phyloP scores from a whole-genome alignment of 192 early-diverging fungal species.

The Podila verticillata region DNA sequence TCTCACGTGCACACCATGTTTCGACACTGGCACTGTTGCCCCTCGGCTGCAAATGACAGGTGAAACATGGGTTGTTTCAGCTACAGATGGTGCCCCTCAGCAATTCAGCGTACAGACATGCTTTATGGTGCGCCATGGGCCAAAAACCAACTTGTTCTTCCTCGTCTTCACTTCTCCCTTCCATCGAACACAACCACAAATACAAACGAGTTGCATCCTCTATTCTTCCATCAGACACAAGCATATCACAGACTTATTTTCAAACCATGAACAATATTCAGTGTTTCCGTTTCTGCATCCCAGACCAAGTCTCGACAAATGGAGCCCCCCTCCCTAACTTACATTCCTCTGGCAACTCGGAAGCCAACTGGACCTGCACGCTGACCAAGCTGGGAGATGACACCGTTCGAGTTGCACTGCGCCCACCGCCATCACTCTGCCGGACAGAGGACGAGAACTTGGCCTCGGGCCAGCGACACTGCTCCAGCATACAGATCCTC shows the following conservation, averaged over 20 bases:
- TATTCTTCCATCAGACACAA: background rate
- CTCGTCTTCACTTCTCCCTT: background rate
- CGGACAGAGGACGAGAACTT: background rate
- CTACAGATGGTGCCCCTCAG: too few species aligned
- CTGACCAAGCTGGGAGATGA: constrained; percentile 28
- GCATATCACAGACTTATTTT: too few species aligned
- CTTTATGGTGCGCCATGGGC: too few species aligned
- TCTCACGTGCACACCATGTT: too few species aligned
- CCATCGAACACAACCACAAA: background rate
- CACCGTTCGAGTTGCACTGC: constrained; percentile 10
- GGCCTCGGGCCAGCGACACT: background rate
- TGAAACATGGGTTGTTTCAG: too few species aligned
- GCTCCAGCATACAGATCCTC: constrained; percentile 23
- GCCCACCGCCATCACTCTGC: background rate
- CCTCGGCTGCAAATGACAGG: too few species aligned
- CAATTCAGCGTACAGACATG: too few species aligned
- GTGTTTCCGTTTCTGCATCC: constrained; percentile 29
- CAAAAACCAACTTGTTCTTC: background rate
- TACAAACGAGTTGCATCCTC: background rate
- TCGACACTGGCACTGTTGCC: too few species aligned
- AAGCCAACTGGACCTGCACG: constrained; percentile 13
- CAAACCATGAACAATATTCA: constrained; percentile 5
- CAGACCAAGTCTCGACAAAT: background rate
- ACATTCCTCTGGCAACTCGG: background rate
- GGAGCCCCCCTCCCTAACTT: background rate